A percentile compares a stretch with the other conserved stretches of the same genome.
Conservation (phyloP, 139 green algal species). For the Picochlorum sp. region DNA sequence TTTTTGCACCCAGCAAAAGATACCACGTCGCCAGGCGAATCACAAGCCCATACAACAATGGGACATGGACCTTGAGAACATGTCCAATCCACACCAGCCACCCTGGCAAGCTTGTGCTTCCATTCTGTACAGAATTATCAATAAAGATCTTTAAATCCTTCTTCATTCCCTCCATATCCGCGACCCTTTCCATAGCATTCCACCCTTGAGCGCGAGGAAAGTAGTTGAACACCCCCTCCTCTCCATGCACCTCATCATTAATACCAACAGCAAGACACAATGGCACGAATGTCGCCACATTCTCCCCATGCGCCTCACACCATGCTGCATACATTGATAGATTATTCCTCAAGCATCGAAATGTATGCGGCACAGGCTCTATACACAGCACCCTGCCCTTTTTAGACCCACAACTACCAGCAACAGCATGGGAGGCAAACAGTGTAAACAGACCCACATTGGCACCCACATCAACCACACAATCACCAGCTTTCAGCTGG, state of each 20-base stretch:
- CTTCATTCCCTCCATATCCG: conserved; percentile 24
- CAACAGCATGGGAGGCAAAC: conserved; percentile 15
- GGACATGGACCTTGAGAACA: background rate
- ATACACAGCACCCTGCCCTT: conserved; percentile 2
- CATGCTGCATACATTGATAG: conserved; percentile 8
- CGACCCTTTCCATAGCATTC: conserved; percentile 29
- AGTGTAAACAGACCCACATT: conserved; percentile 46
- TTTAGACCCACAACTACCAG: background rate
- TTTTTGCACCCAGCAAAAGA: background rate
- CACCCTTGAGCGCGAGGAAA: conserved; percentile 31
- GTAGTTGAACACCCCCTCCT: conserved; percentile 25
- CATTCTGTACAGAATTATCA: conserved; percentile 19
- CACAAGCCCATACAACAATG: no score
- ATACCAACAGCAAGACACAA: background rate
- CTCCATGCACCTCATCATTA: conserved; percentile 6
- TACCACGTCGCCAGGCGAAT: no score
- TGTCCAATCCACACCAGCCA: background rate
- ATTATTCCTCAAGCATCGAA: conserved; percentile 16
- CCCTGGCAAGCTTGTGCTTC: conserved; percentile 1
- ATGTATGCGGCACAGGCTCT: conserved; percentile 19
- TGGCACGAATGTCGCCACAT: background rate
- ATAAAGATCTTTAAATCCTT: conserved; percentile 34
- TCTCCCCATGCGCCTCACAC: background rate
- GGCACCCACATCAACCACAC: conserved; percentile 43
- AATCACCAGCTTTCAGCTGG: background rate